phyloP scores from a whole-genome alignment of 345 rosid genomes.

The Anacardium occidentale region DNA sequence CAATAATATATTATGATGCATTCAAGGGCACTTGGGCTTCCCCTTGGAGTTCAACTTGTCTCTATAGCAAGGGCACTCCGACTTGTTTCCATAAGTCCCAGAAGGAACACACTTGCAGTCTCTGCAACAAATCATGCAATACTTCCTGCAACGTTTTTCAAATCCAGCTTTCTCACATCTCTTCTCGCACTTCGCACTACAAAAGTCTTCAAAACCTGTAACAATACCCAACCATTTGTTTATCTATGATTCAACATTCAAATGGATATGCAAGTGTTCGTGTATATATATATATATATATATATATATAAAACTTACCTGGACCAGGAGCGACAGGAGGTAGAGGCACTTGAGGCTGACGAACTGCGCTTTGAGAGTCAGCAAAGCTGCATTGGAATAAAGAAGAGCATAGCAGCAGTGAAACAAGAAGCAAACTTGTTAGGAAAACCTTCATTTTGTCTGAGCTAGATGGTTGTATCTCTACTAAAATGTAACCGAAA shows the following conservation, averaged over 20 bases:
- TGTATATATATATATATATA: no score
- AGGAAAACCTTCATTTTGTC: slow-evolving; percentile 12
- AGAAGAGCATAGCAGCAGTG: slow-evolving; percentile 8
- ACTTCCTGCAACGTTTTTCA: slow-evolving; percentile 38
- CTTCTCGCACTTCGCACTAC: slow-evolving; percentile 30
- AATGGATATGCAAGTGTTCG: no score
- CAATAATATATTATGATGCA: neutral
- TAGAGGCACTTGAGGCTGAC: neutral
- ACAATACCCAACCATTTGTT: neutral
- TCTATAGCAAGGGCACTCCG: slow-evolving; percentile 49
- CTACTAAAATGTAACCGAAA: no score
- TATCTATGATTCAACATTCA: no score
- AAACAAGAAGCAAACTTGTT: slow-evolving; percentile 3
- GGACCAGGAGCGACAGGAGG: neutral
- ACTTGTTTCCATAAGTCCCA: slow-evolving; percentile 47
- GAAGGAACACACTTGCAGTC: slow-evolving; percentile 59
- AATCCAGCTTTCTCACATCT: slow-evolving; percentile 45
- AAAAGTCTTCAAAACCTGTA: neutral
- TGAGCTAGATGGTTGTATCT: neutral
- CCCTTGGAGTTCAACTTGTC: slow-evolving; percentile 41
- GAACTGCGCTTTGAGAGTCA: neutral
- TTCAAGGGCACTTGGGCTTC: slow-evolving; percentile 45
- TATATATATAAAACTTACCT: slow-evolving; percentile 1
- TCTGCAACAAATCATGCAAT: slow-evolving; percentile 48
- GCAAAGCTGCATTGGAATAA: slow-evolving; percentile 1